Evolutionary conservation across 176 grass and related monocot genomes (phyloP).

Genomic region (Avena eriantha): DNA sequence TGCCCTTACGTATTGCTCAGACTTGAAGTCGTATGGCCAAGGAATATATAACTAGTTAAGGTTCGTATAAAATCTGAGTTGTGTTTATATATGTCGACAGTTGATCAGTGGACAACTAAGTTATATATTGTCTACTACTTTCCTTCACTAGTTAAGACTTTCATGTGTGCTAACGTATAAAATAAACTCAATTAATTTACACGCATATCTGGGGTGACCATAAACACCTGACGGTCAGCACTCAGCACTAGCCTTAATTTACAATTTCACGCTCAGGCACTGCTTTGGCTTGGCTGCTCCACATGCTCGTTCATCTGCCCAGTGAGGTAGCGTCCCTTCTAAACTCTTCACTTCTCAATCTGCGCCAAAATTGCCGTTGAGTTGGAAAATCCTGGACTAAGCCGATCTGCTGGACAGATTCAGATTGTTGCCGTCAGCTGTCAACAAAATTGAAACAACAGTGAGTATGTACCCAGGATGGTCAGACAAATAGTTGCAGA

Average conservation of each 20-base stretch:
- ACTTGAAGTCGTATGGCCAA: too few relatives aligned
- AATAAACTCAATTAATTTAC: constrained; percentile 20
- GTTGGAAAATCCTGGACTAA: not conserved
- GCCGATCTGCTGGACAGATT: not conserved
- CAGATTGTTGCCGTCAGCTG: constrained; percentile 15
- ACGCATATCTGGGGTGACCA: not conserved
- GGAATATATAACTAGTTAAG: too few relatives aligned
- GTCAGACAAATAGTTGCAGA: not conserved
- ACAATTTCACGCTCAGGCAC: not conserved
- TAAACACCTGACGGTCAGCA: not conserved
- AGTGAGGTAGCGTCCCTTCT: not conserved
- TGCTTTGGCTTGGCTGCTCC: not conserved
- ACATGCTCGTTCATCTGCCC: not conserved
- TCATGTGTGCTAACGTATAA: not conserved
- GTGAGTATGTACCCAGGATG: not conserved
- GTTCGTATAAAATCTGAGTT: too few relatives aligned
- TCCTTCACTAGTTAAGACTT: not conserved
- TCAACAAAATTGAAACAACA: not conserved
- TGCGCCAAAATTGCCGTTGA: not conserved
- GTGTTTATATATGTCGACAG: too few relatives aligned
- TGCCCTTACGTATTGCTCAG: not conserved
- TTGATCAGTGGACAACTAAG: not conserved
- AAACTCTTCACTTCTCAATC: not conserved
- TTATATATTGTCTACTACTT: not conserved
- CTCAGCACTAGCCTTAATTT: not conserved